Conservation (phyloP, 2,329 filamentous ascomycete species). For the Chaetomium olivaceum region DNA sequence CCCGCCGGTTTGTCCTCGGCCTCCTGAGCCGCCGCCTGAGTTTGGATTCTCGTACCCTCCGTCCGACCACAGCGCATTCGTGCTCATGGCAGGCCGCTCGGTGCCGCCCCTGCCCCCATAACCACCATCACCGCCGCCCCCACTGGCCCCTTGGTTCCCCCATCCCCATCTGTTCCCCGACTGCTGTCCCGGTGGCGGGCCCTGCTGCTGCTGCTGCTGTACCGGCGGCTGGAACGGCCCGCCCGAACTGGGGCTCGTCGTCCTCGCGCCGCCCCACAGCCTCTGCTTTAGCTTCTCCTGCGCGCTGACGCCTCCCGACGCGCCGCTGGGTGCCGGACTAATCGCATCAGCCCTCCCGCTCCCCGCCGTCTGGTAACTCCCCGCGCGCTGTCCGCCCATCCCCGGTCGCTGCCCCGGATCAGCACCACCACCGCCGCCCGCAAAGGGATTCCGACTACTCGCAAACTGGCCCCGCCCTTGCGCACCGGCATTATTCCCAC, state of each 20-base stretch:
- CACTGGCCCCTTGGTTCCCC: slow-evolving; percentile 38
- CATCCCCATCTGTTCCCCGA: slow-evolving; percentile 37
- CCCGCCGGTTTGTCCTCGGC: slow-evolving; percentile 31
- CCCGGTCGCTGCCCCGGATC: slow-evolving; percentile 47
- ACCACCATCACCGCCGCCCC: slow-evolving; percentile 24
- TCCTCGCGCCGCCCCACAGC: slow-evolving; percentile 65
- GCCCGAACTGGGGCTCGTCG: slow-evolving; percentile 53
- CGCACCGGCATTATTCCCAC: slow-evolving; percentile 33
- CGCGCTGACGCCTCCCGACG: slow-evolving; percentile 58
- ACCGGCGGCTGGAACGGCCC: slow-evolving; percentile 52
- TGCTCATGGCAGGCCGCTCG: slow-evolving; percentile 46
- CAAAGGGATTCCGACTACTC: slow-evolving; percentile 37
- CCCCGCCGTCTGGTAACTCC: slow-evolving; percentile 66
- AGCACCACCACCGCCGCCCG: slow-evolving; percentile 38
- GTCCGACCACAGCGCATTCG: slow-evolving; percentile 51
- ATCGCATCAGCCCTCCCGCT: slow-evolving; percentile 23
- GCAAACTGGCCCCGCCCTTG: slow-evolving; percentile 36
- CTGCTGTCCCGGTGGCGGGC: slow-evolving; percentile 18
- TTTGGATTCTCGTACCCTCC: slow-evolving; percentile 45
- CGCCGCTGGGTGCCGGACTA: slow-evolving; percentile 33
- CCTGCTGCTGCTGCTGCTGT: slow-evolving; percentile 32
- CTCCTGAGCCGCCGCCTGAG: slow-evolving; percentile 39
- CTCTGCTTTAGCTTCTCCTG: slow-evolving; percentile 82
- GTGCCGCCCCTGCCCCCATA: slow-evolving; percentile 35
- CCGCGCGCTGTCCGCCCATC: slow-evolving; percentile 56